Evolutionary conservation across 148 eudicot genomes (phyloP), one percentile per base, ranked within the genome.

Genomic region (Nepenthes gracilis): DNA sequence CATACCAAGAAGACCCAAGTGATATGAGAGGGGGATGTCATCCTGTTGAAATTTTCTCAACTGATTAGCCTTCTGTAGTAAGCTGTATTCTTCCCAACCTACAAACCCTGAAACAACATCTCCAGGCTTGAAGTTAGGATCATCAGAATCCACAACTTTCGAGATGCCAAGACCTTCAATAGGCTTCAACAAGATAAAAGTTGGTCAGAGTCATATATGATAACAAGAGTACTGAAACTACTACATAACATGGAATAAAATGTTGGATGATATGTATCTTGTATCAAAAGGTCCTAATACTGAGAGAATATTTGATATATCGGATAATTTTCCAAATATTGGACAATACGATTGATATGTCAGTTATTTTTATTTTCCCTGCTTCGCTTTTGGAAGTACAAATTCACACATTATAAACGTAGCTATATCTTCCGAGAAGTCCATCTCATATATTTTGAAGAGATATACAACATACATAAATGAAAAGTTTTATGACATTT

Each of bases 51-150:
- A 81, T 64, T 81, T 92, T 48, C 85, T 76, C 71, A 92, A 60
- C 36, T 74, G 77, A 10, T 60, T 64, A 7, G 75, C 59, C 54
- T 71, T 82, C 10, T 63, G 37, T 9, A 92, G 75, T 45, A 85
- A 72, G 74, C 78, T 88, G 77, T 92, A 92, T 67, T 88, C 94
- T 66, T 88, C 97, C 97, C 97, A 92, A 12, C 90, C 88, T 35
- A 85, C 80, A 11, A 81, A 61, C 36, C 96, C 93, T 1, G 86
- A 65, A 9, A 88, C 77, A 15, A 88, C 59, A 61, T 91, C 94
- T 12, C 96, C 96, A 5, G 88, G 70, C 70, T 77, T 77, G 77
- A 92, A 88, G 57, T 75, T 58, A 4, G 90, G 82, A 71, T 83
- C 71, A 70, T 84, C 83, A 37, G 97, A 92, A 68, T 82, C 81